Conservation (phyloP, 1,284 basidiomycete genomes). For the Sphagnurus paluster region DNA sequence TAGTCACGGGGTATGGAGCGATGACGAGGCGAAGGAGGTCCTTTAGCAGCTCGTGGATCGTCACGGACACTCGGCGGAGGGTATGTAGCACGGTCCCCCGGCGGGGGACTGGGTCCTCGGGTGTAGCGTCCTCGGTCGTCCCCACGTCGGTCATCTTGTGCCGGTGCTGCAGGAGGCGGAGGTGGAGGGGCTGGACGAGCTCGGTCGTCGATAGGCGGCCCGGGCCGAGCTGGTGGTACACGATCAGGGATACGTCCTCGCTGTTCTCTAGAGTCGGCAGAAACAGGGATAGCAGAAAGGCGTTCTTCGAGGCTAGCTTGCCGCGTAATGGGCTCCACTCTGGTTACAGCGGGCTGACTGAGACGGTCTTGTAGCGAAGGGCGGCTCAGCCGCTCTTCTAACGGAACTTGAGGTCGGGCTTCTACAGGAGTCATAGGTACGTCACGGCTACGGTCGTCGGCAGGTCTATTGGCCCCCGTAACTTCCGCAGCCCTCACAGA, state of each 20-base stretch:
- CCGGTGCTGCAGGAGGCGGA: constrained; percentile 9
- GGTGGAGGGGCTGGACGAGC: constrained; percentile 5
- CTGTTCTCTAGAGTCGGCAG: constrained; percentile 25
- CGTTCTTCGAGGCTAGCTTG: constrained; percentile 42
- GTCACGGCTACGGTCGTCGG: constrained; percentile 18
- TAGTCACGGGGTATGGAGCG: constrained; percentile 27
- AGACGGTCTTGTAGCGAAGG: constrained; percentile 37
- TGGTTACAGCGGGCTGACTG: constrained; percentile 24
- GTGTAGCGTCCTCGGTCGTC: constrained; percentile 25
- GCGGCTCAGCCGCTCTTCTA: constrained; percentile 39
- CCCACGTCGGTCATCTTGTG: constrained; percentile 20
- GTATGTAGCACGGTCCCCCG: constrained; percentile 22
- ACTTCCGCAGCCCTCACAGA: constrained; percentile 18
- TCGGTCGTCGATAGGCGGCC: constrained; percentile 14
- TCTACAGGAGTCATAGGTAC: constrained; percentile 16
- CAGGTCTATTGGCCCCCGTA: constrained; percentile 12
- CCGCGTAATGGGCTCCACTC: constrained; percentile 19
- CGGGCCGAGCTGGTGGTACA: constrained; percentile 18
- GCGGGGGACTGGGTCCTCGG: constrained; percentile 16
- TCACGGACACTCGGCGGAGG: constrained; percentile 27
- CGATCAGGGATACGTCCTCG: constrained; percentile 18
- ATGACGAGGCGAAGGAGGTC: constrained; percentile 23
- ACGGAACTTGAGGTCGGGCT: constrained; percentile 20
- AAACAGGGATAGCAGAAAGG: constrained; percentile 28
- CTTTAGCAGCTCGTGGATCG: constrained; percentile 27